Evolutionary conservation across 225 moss, liverwort and hornwort genomes (phyloP).

Genomic region (Polytrichum formosum): DNA sequence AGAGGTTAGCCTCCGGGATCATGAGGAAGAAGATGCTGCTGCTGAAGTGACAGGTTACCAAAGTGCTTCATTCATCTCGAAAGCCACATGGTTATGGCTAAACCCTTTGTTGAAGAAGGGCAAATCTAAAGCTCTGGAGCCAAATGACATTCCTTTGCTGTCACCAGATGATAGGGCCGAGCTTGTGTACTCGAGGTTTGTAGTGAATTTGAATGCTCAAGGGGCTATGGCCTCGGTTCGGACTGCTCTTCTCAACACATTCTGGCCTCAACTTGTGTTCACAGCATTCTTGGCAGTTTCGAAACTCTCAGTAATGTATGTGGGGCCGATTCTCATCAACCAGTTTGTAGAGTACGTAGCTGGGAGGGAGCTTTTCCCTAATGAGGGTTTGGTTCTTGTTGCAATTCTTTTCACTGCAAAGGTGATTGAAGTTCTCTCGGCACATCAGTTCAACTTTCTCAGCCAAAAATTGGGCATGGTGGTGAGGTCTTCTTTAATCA

Average conservation of each 20-base stretch:
- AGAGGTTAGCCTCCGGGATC: not conserved
- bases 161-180: constrained; percentile 51
- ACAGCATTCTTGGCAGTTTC: constrained; percentile 46
- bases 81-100: constrained; percentile 50
- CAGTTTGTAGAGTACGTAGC: constrained; percentile 47
- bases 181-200: constrained; percentile 37
- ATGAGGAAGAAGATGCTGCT: constrained; percentile 1
- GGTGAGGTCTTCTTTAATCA: constrained; percentile 51
- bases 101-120: constrained; percentile 52
- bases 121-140: constrained; percentile 27
- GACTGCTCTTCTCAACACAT: constrained; percentile 37
- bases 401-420: constrained; percentile 51
- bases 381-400: constrained; percentile 53
- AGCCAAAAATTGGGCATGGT: constrained; percentile 58
- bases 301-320: constrained; percentile 65
- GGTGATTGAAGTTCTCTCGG: constrained; percentile 43
- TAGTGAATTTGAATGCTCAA: constrained; percentile 32
- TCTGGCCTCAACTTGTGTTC: constrained; percentile 51
- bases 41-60: constrained; percentile 28
- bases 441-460: constrained; percentile 63
- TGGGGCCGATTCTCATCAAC: constrained; percentile 61
- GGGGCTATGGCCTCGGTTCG: constrained; percentile 17
- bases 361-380: constrained; percentile 39
- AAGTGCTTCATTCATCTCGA: constrained; percentile 36
- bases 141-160: constrained; percentile 46